Conservation (phyloP, 2,329 filamentous ascomycete species). For the Penicillium sp. region DNA sequence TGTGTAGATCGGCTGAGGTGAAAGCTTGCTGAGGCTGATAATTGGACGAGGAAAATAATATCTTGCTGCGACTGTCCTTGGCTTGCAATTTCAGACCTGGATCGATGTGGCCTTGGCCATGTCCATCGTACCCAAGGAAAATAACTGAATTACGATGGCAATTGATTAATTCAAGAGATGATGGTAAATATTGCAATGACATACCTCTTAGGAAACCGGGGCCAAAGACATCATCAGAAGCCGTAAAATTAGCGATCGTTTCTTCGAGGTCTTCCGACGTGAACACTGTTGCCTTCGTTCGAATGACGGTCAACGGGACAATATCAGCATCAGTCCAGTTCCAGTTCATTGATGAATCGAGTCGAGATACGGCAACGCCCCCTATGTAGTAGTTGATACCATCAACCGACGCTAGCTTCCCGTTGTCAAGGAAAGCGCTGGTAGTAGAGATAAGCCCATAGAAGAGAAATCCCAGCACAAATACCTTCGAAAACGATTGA, state of each 20-base stretch:
- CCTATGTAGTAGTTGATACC: conserved; percentile 38
- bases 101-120: background rate
- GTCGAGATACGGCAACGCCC: conserved; percentile 19
- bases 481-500: background rate
- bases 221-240: conserved; percentile 11
- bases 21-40: background rate
- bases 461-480: background rate
- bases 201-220: conserved; percentile 6
- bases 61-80: background rate
- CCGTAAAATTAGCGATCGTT: background rate
- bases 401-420: conserved; percentile 27
- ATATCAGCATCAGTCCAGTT: conserved; percentile 10
- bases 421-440: conserved; percentile 6
- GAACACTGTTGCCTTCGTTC: background rate
- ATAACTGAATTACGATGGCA: background rate
- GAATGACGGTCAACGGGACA: conserved; percentile 11
- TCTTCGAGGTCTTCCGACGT: background rate
- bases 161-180: background rate
- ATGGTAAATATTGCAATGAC: background rate
- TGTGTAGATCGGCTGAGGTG: conserved; percentile 5
- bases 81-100: background rate
- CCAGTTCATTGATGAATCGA: conserved; percentile 7
- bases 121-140: background rate
- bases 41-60: background rate
- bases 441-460: background rate